Evolutionary conservation across 495 filamentous ascomycete genomes (phyloP).

Genomic region (Hyaloscypha variabilis): DNA sequence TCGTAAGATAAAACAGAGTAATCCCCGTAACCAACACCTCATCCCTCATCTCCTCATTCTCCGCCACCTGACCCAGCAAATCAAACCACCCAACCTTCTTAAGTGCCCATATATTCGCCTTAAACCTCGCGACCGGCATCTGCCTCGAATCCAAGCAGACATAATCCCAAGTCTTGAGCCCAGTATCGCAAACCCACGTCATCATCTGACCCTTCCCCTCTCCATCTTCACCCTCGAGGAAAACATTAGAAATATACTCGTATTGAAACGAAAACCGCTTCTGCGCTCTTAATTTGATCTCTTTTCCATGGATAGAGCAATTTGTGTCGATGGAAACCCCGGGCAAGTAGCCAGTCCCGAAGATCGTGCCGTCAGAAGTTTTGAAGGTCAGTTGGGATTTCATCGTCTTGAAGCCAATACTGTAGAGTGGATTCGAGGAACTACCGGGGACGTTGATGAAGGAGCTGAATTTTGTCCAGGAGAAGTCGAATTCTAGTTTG

Average conservation of each 20-base stretch:
- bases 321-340: background rate
- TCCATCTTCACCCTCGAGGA: background rate
- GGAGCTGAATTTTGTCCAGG: constrained; percentile 9
- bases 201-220: background rate
- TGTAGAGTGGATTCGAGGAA: background rate
- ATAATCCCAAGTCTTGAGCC: constrained; percentile 2
- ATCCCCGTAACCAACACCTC: background rate
- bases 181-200: background rate
- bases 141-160: background rate
- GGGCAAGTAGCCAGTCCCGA: constrained; percentile 2
- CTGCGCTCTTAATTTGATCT: background rate
- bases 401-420: background rate
- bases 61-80: background rate
- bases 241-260: background rate
- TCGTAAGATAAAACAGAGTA: background rate
- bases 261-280: background rate
- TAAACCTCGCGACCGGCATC: constrained; percentile 3
- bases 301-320: background rate
- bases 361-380: background rate
- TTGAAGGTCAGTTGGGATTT: constrained; percentile 1
- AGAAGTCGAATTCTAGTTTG: constrained; percentile 1
- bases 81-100: background rate
- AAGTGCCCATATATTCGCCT: background rate
- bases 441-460: background rate
- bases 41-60: background rate